phyloP scores from a whole-genome alignment of 352 stramenopile genomes.

The Pythium aquatile region DNA sequence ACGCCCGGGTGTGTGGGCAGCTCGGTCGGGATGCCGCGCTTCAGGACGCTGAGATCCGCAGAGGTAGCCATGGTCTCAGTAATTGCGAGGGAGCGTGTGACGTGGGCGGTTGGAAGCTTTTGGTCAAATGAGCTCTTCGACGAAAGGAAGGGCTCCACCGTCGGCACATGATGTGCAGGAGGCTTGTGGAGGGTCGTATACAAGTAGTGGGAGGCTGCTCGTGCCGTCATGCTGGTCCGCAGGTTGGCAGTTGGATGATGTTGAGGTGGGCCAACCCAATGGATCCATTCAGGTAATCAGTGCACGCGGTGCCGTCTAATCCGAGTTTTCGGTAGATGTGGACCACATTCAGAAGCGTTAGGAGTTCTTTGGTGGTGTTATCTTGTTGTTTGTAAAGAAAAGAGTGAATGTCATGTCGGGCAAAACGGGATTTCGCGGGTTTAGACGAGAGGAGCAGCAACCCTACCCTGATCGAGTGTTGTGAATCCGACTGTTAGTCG shows the following conservation, averaged over 20 bases:
- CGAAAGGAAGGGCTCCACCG: background rate
- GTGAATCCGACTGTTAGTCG: background rate
- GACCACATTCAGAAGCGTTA: conserved; percentile 15
- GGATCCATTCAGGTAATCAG: conserved; percentile 3
- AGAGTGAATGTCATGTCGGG: conserved; percentile 2
- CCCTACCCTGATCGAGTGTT: conserved; percentile 3
- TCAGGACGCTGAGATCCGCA: conserved; percentile 51
- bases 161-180: background rate
- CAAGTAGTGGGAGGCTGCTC: background rate
- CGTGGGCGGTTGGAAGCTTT: background rate
- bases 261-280: conserved; percentile 9
- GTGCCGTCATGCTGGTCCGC: conserved; percentile 1
- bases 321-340: conserved; percentile 6
- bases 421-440: conserved; percentile 3
- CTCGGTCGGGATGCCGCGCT: conserved; percentile 43
- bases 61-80: conserved; percentile 2
- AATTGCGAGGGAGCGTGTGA: background rate
- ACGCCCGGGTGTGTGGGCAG: conserved; percentile 55
- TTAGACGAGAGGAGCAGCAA: background rate
- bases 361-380: background rate
- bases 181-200: background rate
- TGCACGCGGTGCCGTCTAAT: conserved; percentile 16
- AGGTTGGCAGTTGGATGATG: background rate
- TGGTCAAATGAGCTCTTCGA: conserved; percentile 9
- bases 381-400: conserved; percentile 9